Evolutionary conservation across 257 asterid genomes (phyloP).

Genomic region (Solanum peruvianum): DNA sequence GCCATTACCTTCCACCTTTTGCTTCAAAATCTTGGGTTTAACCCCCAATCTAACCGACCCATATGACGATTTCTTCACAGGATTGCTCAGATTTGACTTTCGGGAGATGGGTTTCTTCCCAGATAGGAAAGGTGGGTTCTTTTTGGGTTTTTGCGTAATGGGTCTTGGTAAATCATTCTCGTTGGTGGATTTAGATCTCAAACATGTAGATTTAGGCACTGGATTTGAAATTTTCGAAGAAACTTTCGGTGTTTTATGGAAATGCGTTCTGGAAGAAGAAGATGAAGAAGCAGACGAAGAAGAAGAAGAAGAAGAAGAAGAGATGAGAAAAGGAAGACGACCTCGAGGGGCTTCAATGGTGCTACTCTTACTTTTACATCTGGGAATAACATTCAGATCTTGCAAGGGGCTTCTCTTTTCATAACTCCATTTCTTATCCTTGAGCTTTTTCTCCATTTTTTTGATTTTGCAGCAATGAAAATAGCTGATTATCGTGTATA

Average conservation of each 20-base stretch:
- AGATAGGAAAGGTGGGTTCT: conserved; percentile 7
- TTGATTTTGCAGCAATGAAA: background rate
- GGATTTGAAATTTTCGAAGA: conserved; percentile 7
- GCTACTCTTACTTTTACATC: conserved; percentile 3
- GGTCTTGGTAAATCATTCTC: conserved; percentile 24
- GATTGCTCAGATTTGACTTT: conserved; percentile 12
- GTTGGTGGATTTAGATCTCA: conserved; percentile 20
- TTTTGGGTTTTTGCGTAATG: conserved; percentile 16
- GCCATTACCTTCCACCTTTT: conserved; percentile 4
- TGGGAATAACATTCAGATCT: conserved; percentile 25
- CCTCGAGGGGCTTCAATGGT: background rate
- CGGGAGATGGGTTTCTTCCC: conserved; percentile 17
- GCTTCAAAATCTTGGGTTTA: conserved; percentile 1
- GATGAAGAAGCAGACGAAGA: conserved; percentile 13
- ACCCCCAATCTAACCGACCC: conserved; percentile 11
- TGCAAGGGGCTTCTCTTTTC: conserved; percentile 27
- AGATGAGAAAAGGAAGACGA: background rate
- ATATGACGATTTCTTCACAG: conserved; percentile 8
- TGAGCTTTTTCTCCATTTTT: background rate
- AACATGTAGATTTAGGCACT: conserved; percentile 9
- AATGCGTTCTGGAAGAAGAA: conserved; percentile 11
- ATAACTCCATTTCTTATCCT: background rate
- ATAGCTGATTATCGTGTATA: background rate
- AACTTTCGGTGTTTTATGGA: conserved; percentile 6
- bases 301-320: conserved; percentile 5